Evolutionary conservation across 164 flowering plant species (phyloP).

Genomic region (Aristolochia californica): DNA sequence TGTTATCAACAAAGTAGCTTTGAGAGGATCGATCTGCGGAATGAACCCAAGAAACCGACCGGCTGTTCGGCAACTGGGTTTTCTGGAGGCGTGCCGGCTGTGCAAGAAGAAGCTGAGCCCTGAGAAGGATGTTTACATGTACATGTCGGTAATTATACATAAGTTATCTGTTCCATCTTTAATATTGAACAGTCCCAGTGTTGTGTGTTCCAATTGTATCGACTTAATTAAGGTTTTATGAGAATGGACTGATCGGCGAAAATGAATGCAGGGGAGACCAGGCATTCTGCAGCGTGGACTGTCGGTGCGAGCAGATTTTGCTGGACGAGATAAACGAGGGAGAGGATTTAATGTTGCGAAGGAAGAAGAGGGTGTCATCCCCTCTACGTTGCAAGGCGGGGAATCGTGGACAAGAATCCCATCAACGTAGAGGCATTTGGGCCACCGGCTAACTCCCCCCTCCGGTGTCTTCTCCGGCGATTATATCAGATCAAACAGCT

Average conservation of each 20-base stretch:
- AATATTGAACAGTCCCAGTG: not conserved
- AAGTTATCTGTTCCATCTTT: not conserved
- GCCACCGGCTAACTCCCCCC: conserved; percentile 3
- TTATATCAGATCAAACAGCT: not conserved
- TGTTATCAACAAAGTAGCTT: conserved; percentile 18
- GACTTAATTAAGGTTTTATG: not conserved
- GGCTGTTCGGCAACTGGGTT: conserved; percentile 2
- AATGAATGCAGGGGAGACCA: conserved; percentile 38
- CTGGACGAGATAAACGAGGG: conserved; percentile 36
- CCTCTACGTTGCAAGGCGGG: conserved; percentile 5
- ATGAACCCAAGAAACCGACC: not conserved
- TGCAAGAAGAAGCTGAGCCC: conserved; percentile 35
- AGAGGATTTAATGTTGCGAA: conserved; percentile 13
- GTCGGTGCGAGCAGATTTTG: conserved; percentile 33
- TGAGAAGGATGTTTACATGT: conserved; percentile 50
- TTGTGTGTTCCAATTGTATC: not conserved
- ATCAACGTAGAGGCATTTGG: conserved; percentile 13
- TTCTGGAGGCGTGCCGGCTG: conserved; percentile 34
- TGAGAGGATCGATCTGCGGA: conserved; percentile 1
- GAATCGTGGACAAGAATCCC: conserved; percentile 9
- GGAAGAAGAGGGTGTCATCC: conserved; percentile 15
- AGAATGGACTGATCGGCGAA: not conserved
- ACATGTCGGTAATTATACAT: conserved; percentile 28
- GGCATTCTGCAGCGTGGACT: conserved; percentile 47
- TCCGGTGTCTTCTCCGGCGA: not conserved